Conservation (phyloP, 208 protist species). For the Trypanosoma theileri region DNA sequence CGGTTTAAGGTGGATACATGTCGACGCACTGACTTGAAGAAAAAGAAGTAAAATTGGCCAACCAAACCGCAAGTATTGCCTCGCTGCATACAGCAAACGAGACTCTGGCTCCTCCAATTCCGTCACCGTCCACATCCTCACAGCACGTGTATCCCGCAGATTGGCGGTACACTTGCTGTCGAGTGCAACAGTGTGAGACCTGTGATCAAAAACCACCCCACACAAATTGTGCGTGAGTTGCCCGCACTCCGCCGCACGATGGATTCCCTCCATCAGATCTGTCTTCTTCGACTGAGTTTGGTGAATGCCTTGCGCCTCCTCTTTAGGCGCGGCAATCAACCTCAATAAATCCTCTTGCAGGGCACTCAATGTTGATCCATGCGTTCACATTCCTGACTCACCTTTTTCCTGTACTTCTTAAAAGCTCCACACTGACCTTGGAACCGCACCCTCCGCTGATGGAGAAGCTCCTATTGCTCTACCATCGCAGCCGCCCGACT, state of each 20-base stretch:
- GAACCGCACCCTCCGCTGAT: too few species aligned
- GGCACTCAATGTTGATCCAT: not conserved
- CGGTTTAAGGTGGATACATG: too few species aligned
- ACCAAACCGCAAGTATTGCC: not conserved
- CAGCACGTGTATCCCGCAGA: too few species aligned
- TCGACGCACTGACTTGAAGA: not conserved
- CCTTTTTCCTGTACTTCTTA: too few species aligned
- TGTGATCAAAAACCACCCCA: too few species aligned
- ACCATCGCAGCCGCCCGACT: not conserved
- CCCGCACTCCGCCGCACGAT: too few species aligned
- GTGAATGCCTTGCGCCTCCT: not conserved
- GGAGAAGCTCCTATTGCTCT: not conserved
- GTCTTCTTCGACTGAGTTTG: not conserved
- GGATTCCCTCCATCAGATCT: not conserved
- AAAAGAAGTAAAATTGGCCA: conserved; percentile 2
- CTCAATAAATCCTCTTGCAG: not conserved
- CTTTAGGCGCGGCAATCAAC: not conserved
- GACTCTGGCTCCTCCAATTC: not conserved
- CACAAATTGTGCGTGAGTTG: too few species aligned
- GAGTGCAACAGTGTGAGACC: too few species aligned
- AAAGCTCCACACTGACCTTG: too few species aligned
- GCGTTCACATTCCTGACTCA: too few species aligned
- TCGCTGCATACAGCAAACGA: not conserved
- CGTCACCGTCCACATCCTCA: not conserved
- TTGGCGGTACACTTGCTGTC: too few species aligned